Base-by-base conservation (phyloP, 306 rosid genomes). In the Senna siamea region DNA sequence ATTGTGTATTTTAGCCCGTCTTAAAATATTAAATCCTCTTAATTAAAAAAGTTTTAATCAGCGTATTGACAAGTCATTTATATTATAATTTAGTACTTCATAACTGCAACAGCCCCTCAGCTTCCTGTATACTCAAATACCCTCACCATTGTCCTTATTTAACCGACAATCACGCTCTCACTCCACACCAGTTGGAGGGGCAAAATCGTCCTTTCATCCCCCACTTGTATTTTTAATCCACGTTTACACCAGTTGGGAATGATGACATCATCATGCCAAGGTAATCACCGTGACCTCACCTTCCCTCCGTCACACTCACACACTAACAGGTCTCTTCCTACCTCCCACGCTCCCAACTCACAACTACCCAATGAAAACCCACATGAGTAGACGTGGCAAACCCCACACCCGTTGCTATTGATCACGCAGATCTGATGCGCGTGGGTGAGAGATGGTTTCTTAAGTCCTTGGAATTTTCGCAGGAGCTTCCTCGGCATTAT, bases 251-350 rank as follows among this genome's bases (percentile, higher is more conserved):
- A 32, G 2, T 32, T 32, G 4, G 4, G 5, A 32, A 32, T 2
- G 28, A 41, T 37, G 67, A 37, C 67, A 28, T 61, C 13, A 17
- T 1, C 4, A 4, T 18, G 10, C 15, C 0, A 60, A 9, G 0
- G 68, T 62, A 38, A 62, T 15, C 32, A 19, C 32, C 15, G 18
- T 62, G 48, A 62, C 68, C 12, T 62, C 68, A 62, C 17, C 17
- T 5, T 4, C 9, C 30, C 66, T 2, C 37, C 30, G 32, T 62
- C 30, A 10, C 4, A 7, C 10, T 17, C 17, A 9, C 5, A 5
- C 54, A 4, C 54, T 37, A 37, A 37, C 6, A 37, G 1, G 0
- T 5, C 40, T n/a, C 20, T 44, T 9, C 9, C 20, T 5, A 9
- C 8, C 54, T 5, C 20, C 20, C 54, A 48, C 54, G 19, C 20